A percentile compares a stretch with the other conserved stretches of the same genome.
These are phyloP conservation scores for Vachellia pachyceras DNA, from an alignment of 306 rosid species.

Conservation along the genomic window DNA sequence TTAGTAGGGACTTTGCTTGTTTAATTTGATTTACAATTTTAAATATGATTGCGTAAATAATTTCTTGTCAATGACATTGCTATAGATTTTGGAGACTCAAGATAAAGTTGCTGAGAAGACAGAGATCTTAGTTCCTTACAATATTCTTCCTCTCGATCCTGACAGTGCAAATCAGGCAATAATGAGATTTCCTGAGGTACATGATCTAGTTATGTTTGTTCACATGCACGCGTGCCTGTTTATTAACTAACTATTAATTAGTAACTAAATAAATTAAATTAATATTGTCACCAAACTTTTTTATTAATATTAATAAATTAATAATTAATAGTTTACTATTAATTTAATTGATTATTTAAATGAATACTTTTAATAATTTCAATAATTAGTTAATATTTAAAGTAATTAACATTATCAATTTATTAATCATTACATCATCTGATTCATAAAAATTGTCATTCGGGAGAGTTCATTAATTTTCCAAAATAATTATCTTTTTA, in stretches of 20 bases:
- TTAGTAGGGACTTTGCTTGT: neutral
- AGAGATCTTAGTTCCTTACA: conserved; percentile 87
- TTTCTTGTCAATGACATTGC: conserved; percentile 25
- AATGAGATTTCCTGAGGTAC: conserved; percentile 94
- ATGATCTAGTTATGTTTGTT: neutral
- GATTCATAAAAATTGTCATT: neutral
- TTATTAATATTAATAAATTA: neutral
- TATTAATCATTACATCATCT: neutral
- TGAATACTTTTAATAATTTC: neutral
- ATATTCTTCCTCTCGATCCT: conserved; percentile 99
- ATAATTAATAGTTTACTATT: neutral
- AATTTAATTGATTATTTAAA: neutral
- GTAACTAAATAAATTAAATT: neutral
- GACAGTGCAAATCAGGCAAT: conserved; percentile 95
- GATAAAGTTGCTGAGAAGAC: conserved; percentile 96
- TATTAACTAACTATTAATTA: neutral
- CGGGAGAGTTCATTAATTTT: neutral
- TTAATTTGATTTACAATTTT: conserved; percentile 3
- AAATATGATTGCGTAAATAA: conserved; percentile 22
- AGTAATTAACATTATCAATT: neutral
- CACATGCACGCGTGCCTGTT: neutral
- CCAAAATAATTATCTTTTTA: neutral
- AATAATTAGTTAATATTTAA: neutral
- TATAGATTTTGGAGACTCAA: conserved; percentile 92
- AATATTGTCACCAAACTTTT: neutral